These are phyloP conservation scores for Codiaeum variegatum DNA, from an alignment of 441 rosid species.

Conservation along the genomic window DNA sequence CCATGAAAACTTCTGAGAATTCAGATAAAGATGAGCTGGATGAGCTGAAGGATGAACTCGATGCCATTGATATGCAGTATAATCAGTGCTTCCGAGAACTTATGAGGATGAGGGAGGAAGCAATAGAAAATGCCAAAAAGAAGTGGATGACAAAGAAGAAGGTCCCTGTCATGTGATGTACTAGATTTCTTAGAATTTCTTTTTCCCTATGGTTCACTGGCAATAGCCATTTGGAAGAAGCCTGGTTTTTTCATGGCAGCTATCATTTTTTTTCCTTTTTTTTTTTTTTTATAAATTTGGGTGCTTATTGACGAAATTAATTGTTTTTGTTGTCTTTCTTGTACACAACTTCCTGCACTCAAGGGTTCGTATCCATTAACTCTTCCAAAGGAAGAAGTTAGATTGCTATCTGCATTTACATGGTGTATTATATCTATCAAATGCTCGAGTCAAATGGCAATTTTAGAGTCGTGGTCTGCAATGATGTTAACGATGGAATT, in stretches of 20 bases:
- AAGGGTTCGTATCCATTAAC: background rate
- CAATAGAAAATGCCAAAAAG: conserved; percentile 45
- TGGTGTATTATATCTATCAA: background rate
- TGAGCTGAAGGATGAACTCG: conserved; percentile 46
- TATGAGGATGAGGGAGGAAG: conserved; percentile 55
- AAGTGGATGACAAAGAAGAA: conserved; percentile 49
- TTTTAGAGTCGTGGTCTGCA: background rate
- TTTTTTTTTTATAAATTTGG: no score
- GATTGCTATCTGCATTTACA: background rate
- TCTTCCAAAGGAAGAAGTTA: background rate
- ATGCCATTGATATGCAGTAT: conserved; percentile 44
- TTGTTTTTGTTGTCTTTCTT: conserved; percentile 7
- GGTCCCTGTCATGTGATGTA: conserved; percentile 21
- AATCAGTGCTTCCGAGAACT: conserved; percentile 49
- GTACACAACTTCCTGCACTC: conserved; percentile 14
- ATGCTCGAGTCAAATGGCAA: background rate
- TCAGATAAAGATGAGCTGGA: conserved; percentile 30
- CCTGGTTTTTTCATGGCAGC: background rate
- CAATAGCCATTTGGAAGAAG: conserved; percentile 11
- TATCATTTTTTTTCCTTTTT: conserved; percentile 8
- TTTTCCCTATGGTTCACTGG: conserved; percentile 7
- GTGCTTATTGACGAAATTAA: conserved; percentile 1
- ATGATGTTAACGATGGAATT: background rate
- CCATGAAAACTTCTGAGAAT: conserved; percentile 20
- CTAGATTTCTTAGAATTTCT: background rate